phyloP scores from a whole-genome alignment of 129 eudicot genomes.

The Calendula officinalis region DNA sequence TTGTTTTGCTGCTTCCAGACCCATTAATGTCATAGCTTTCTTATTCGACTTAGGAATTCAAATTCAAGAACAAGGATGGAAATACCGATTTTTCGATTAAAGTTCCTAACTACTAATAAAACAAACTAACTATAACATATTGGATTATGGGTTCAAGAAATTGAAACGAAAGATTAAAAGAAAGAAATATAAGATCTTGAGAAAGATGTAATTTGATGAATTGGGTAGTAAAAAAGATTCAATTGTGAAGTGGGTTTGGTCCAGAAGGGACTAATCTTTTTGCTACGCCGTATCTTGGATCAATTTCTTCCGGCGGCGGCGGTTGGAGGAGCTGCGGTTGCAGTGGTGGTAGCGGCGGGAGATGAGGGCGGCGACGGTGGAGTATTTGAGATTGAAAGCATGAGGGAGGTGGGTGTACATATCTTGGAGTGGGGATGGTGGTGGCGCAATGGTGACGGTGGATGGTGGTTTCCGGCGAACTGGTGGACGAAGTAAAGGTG shows the following conservation, averaged over 20 bases:
- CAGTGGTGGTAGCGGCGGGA: slow-evolving; percentile 27
- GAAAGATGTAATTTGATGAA: no score
- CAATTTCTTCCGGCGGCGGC: slow-evolving; percentile 41
- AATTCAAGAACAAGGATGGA: slow-evolving; percentile 74
- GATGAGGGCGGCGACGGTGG: slow-evolving; percentile 40
- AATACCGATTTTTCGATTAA: slow-evolving; percentile 25
- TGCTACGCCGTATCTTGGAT: slow-evolving; percentile 80
- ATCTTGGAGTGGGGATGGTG: slow-evolving; percentile 31
- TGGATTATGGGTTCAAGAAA: not conserved
- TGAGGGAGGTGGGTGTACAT: slow-evolving; percentile 21
- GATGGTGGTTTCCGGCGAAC: slow-evolving; percentile 13
- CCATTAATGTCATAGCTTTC: slow-evolving; percentile 5
- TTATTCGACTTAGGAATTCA: slow-evolving; percentile 17
- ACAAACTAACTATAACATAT: no score
- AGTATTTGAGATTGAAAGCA: slow-evolving; percentile 36
- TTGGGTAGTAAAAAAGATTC: slow-evolving; percentile 11
- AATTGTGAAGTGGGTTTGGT: slow-evolving; percentile 96
- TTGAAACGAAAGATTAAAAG: no score
- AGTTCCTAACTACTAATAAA: no score
- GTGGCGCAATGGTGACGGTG: slow-evolving; percentile 29
- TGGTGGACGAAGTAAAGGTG: slow-evolving; percentile 24
- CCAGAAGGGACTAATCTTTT: slow-evolving; percentile 93
- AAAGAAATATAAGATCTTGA: no score
- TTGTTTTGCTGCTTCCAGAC: slow-evolving; percentile 73
- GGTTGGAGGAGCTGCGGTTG: slow-evolving; percentile 22